Percentiles rank a stretch among this genome's conserved stretches.
Evolutionary conservation across 2,329 filamentous ascomycete genomes (phyloP).

Genomic region (Dichotomopilus funicola): DNA sequence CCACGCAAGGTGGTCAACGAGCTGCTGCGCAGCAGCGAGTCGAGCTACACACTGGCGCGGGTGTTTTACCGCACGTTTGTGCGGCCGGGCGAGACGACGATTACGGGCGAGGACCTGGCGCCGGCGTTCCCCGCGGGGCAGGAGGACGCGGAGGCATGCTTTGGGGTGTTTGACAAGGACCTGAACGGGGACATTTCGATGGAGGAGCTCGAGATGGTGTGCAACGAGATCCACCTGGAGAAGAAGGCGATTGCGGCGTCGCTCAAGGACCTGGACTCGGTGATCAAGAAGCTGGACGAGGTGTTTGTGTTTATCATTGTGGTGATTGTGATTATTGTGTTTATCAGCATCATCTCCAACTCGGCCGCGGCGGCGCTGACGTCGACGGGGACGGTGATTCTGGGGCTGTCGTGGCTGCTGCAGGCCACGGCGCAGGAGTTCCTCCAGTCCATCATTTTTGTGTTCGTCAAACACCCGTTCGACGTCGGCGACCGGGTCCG

Average conservation of each 20-base stretch:
- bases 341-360: constrained; percentile 81
- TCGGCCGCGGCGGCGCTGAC: constrained; percentile 89
- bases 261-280: constrained; percentile 88
- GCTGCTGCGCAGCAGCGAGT: constrained; percentile 63
- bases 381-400: constrained; percentile 77
- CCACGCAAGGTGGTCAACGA: constrained; percentile 79
- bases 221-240: constrained; percentile 89
- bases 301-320: constrained; percentile 83
- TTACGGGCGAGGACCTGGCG: constrained; percentile 71
- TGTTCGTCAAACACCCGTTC: constrained; percentile 95
- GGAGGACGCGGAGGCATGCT: constrained; percentile 84
- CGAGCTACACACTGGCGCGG: constrained; percentile 77
- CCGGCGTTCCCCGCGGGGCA: constrained; percentile 65
- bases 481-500: constrained; percentile 92
- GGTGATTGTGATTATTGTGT: constrained; percentile 75
- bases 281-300: constrained; percentile 81
- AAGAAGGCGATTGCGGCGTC: constrained; percentile 93
- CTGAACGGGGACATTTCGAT: constrained; percentile 95
- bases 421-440: constrained; percentile 92
- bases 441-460: constrained; percentile 81
- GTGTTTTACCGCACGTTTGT: constrained; percentile 83
- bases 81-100: constrained; percentile 65
- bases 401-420: constrained; percentile 88
- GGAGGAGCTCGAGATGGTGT: constrained; percentile 88
- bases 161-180: constrained; percentile 91